Evolutionary conservation across 352 stramenopile genomes (phyloP).

Genomic region (Globisporangium spinosum): DNA sequence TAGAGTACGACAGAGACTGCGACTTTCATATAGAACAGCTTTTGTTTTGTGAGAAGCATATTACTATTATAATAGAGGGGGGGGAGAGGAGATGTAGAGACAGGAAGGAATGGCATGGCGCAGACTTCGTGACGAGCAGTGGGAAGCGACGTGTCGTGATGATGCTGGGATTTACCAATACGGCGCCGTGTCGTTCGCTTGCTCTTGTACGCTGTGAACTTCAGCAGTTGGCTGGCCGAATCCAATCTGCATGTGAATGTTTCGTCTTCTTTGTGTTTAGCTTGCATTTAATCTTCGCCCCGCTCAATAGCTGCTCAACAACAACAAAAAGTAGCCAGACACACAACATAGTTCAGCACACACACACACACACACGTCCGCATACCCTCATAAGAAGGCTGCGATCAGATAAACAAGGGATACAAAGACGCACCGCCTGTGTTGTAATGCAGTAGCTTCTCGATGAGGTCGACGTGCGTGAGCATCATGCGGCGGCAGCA

Average conservation of each 20-base stretch:
- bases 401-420: not conserved
- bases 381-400: not conserved
- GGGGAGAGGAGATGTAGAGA: constrained; percentile 20
- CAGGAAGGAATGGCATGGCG: not conserved
- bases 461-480: constrained; percentile 99
- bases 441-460: constrained; percentile 99
- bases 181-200: not conserved
- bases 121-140: not conserved
- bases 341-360: constrained; percentile 1
- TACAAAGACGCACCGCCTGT: constrained; percentile 64
- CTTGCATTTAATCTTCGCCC: constrained; percentile 51
- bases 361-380: constrained; percentile 3
- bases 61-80: constrained; percentile 37
- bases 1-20: constrained; percentile 5
- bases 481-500: constrained; percentile 99
- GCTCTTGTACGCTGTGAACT: constrained; percentile 20
- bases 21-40: not conserved
- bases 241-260: not conserved
- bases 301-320: constrained; percentile 68
- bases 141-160: not conserved
- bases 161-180: not conserved
- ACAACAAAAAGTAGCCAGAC: not conserved
- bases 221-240: constrained; percentile 9
- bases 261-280: constrained; percentile 1
- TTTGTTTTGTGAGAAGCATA: constrained; percentile 1